phyloP scores from a whole-genome alignment of 768 basidiomycete genomes.

The Trametes sanguinea region DNA sequence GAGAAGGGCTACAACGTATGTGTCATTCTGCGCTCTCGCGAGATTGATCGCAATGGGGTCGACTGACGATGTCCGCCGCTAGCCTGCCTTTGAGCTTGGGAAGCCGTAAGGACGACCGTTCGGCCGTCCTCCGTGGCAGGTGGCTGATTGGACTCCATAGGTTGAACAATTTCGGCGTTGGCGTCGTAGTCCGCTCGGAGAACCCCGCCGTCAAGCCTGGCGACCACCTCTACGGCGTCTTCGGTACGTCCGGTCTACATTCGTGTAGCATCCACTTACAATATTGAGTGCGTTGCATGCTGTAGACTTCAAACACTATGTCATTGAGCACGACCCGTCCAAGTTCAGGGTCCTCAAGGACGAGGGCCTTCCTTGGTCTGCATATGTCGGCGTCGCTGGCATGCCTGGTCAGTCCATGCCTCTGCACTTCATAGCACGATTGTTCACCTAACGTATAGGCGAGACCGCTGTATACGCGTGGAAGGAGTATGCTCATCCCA shows the following conservation, averaged over 20 bases:
- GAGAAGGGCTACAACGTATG: slow-evolving; percentile 23
- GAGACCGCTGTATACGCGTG: slow-evolving; percentile 41
- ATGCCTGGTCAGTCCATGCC: slow-evolving; percentile 34
- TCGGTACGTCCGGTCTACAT: slow-evolving; percentile 28
- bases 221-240: slow-evolving; percentile 29
- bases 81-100: slow-evolving; percentile 28
- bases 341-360: slow-evolving; percentile 39
- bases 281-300: no score
- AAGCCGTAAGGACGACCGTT: slow-evolving; percentile 31
- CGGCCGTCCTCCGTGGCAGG: neutral
- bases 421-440: no score
- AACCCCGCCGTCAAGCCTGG: slow-evolving; percentile 24
- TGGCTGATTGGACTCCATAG: slow-evolving; percentile 13
- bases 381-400: slow-evolving; percentile 52
- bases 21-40: neutral
- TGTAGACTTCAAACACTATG: slow-evolving; percentile 46
- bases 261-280: slow-evolving; percentile 8
- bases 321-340: slow-evolving; percentile 29
- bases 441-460: slow-evolving; percentile 18
- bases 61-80: neutral
- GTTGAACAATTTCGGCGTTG: slow-evolving; percentile 29
- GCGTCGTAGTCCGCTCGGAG: slow-evolving; percentile 32
- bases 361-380: slow-evolving; percentile 49
- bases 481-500: slow-evolving; percentile 42
- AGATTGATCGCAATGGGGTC: neutral